Base-by-base conservation (phyloP, 768 basidiomycete species). In the Neoboletus brunneissimus region DNA sequence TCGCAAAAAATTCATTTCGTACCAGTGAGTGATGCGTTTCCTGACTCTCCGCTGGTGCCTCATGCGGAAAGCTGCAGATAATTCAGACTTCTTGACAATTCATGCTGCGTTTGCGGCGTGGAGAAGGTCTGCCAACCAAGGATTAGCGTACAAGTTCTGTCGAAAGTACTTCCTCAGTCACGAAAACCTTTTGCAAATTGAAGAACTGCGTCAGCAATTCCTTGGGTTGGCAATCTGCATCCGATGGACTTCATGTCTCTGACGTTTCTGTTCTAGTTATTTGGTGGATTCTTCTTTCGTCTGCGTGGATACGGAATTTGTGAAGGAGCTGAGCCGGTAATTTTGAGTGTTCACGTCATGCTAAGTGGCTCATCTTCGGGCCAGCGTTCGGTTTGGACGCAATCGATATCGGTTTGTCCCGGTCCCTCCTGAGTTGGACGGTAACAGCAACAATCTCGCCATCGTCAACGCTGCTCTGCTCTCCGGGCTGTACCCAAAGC, bases 141-240 rank as follows among this genome's bases (percentile, higher is more conserved):
- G 73, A 40, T 77, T 76, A 62, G 85, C 85, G 52, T 79, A 85
- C 54, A 85, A 87, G 53, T 94, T 94, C 67, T 95, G 93, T 71
- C 81, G 85, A 63, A 76, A 74, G 46, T 90, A 90, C 67, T 95
- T 84, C 62, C 76, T 96, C 35, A 94, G 90, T 60, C 85, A 93
- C 62, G 92, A 93, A 86, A 98, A 94, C 67, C 76, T 99, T 48
- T 87, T 93, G 73, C 94, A 97, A 72, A 96, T 99, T 31, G 96
- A 98, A 70, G 96, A 98, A 67, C 80, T 98, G 35, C 85, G 95
- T 29, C 93, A 94, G 66, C 96, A 99, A 68, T 84, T 92, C 59
- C 75, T 93, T 53, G 85, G 87, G 79, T 90, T 64, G 59, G 72
- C 37, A 29, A 32, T 20, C 15, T 29, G 53, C 22, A 20, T 51